Conservation (phyloP, 2,329 filamentous ascomycete species). For the Canariomyces notabilis region DNA sequence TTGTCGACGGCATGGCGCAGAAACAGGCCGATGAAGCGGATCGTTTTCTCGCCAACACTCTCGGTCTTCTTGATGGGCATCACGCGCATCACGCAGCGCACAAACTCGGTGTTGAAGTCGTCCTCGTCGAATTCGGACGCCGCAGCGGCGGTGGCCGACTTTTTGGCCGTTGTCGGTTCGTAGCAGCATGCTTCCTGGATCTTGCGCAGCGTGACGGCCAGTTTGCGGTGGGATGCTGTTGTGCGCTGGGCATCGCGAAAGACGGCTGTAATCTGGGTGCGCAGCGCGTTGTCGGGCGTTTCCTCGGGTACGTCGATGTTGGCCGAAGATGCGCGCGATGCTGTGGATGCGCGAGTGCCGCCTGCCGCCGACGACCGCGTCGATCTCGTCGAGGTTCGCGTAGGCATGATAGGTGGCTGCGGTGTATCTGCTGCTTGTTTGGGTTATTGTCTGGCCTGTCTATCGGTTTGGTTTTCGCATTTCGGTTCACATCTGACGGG, state of each 20-base stretch:
- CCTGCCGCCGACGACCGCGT: constrained; percentile 37
- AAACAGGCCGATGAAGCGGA: constrained; percentile 85
- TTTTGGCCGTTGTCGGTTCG: constrained; percentile 51
- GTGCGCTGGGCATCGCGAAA: constrained; percentile 83
- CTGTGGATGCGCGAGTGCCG: constrained; percentile 37
- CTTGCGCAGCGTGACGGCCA: constrained; percentile 81
- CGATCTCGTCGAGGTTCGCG: constrained; percentile 43
- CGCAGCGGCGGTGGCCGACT: constrained; percentile 40
- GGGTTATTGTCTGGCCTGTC: neutral
- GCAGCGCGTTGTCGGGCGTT: constrained; percentile 62
- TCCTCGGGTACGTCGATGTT: constrained; percentile 61
- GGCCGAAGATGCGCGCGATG: constrained; percentile 44
- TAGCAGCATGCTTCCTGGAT: constrained; percentile 81
- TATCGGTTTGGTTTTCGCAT: neutral
- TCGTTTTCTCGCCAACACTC: constrained; percentile 74
- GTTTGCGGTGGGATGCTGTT: constrained; percentile 83
- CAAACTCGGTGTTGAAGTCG: constrained; percentile 82
- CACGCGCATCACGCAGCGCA: constrained; percentile 73
- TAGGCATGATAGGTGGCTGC: constrained; percentile 40
- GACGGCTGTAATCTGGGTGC: constrained; percentile 65
- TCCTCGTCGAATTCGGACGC: constrained; percentile 71
- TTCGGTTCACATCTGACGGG: neutral
- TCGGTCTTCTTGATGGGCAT: constrained; percentile 91
- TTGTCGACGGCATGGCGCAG: constrained; percentile 66
- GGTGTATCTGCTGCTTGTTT: neutral